phyloP scores from a whole-genome alignment of 805 yeast genomes.

The Kodamaea fukazawae region DNA sequence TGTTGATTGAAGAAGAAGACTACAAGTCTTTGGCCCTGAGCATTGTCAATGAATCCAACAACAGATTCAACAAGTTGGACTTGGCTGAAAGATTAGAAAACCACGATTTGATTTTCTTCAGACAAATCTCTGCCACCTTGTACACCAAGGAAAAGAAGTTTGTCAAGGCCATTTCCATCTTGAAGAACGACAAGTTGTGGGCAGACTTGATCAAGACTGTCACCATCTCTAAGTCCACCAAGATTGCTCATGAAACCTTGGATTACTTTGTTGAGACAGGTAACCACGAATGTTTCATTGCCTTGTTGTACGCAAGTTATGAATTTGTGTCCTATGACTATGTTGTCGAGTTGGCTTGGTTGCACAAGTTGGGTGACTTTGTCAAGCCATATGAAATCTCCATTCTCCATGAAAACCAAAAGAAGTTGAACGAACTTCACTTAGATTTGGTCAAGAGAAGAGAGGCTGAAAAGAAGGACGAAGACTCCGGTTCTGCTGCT shows the following conservation, averaged over 20 bases:
- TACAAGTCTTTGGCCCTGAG: conserved; percentile 83
- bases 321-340: conserved; percentile 75
- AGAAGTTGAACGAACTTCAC: conserved; percentile 60
- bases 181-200: conserved; percentile 93
- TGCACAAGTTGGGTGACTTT: conserved; percentile 77
- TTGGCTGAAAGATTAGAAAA: conserved; percentile 91
- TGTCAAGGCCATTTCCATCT: conserved; percentile 80
- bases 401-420: conserved; percentile 74
- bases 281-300: conserved; percentile 92
- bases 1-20: conserved; percentile 95
- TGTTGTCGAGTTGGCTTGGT: conserved; percentile 88
- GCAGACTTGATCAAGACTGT: conserved; percentile 92
- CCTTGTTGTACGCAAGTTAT: conserved; percentile 82
- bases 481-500: conserved; percentile 43
- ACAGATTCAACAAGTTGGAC: conserved; percentile 88
- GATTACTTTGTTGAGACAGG: conserved; percentile 95
- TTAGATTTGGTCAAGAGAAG: conserved; percentile 70
- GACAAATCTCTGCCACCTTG: conserved; percentile 92
- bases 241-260: conserved; percentile 84
- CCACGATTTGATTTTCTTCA: conserved; percentile 86
- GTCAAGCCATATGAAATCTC: conserved; percentile 91
- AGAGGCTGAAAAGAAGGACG: conserved; percentile 47
- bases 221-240: conserved; percentile 69
- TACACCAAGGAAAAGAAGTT: conserved; percentile 94
- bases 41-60: conserved; percentile 73